Percentiles rank a stretch among this genome's conserved stretches.
phyloP scores from a whole-genome alignment of 495 filamentous ascomycete species.

The Xylaria grammica region DNA sequence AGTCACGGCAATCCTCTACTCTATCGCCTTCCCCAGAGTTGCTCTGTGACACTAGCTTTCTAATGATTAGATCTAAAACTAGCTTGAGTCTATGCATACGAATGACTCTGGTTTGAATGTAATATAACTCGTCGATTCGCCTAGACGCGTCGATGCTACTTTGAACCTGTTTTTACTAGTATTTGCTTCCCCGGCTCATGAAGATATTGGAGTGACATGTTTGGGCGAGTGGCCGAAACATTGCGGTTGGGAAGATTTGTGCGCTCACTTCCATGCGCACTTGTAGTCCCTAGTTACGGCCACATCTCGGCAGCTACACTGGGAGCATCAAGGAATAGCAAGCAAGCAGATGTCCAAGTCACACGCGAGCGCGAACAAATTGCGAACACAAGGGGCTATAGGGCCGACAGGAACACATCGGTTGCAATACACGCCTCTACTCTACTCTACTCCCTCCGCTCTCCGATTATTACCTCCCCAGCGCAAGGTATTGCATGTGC shows the following conservation, averaged over 20 bases:
- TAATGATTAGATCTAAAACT: not conserved
- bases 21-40: not conserved
- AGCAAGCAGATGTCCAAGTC: slow-evolving; percentile 5
- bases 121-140: not conserved
- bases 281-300: slow-evolving; percentile 7
- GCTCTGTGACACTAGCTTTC: not conserved
- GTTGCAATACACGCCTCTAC: not conserved
- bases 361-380: not conserved
- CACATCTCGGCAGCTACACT: slow-evolving; percentile 16
- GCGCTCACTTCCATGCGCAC: not conserved
- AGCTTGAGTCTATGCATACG: not conserved
- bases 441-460: not conserved
- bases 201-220: not conserved
- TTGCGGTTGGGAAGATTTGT: not conserved
- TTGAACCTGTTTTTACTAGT: not conserved
- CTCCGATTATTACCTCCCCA: not conserved
- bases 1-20: not conserved
- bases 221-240: slow-evolving; percentile 9
- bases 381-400: not conserved
- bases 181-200: not conserved
- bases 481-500: not conserved
- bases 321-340: not conserved
- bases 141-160: not conserved
- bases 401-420: slow-evolving; percentile 5
- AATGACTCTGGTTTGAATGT: not conserved